Conservation (phyloP, 2,329 filamentous ascomycete species). For the Fusarium aywerte region DNA sequence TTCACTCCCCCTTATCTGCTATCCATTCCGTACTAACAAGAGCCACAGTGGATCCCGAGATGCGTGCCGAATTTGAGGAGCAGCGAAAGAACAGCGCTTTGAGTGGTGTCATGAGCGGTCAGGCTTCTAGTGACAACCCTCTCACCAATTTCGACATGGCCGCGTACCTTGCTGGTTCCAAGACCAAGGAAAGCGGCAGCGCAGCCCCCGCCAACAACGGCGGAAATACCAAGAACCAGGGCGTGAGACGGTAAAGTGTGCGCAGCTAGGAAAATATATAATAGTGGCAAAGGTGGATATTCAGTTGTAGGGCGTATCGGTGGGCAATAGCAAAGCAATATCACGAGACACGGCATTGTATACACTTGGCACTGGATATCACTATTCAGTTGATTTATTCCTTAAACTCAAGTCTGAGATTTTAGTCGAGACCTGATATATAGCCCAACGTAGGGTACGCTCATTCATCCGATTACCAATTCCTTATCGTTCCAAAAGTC, state of each 20-base stretch:
- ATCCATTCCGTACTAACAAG: not conserved
- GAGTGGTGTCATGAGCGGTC: constrained; percentile 62
- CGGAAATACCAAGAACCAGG: constrained; percentile 53
- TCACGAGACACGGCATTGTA: constrained; percentile 12
- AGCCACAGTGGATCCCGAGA: constrained; percentile 90
- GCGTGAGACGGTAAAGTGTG: constrained; percentile 51
- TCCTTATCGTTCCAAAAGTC: constrained; percentile 5
- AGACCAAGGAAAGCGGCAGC: constrained; percentile 54
- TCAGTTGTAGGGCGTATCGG: not conserved
- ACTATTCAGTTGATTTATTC: not conserved
- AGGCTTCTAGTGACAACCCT: constrained; percentile 53
- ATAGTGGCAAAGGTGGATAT: not conserved
- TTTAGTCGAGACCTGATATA: not conserved
- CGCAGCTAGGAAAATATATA: not conserved
- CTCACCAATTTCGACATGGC: constrained; percentile 71
- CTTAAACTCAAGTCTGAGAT: not conserved
- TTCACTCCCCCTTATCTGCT: not conserved
- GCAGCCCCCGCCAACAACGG: constrained; percentile 41
- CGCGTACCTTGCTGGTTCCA: constrained; percentile 68
- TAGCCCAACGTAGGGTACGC: not conserved
- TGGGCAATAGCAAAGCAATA: constrained; percentile 1
- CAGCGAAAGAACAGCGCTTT: constrained; percentile 82
- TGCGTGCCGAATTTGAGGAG: constrained; percentile 90
- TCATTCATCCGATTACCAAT: constrained; percentile 8
- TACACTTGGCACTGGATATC: constrained; percentile 4